phyloP scores from a whole-genome alignment of 331 rosid species.

The Phaseolus coccineus region DNA sequence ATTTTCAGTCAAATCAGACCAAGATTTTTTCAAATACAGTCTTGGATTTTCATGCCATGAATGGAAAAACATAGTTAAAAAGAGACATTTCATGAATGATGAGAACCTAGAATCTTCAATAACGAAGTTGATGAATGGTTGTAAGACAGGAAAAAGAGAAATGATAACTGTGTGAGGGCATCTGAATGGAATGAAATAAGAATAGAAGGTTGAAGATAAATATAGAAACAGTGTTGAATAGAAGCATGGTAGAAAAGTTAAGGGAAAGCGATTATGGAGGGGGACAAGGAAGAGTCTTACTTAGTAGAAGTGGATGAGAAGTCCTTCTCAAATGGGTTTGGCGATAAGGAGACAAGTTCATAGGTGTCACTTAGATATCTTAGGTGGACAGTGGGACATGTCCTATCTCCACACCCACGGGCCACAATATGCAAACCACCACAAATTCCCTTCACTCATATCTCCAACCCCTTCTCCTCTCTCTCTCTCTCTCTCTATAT shows the following conservation, averaged over 20 bases:
- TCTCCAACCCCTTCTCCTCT: constrained; percentile 34
- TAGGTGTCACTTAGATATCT: constrained; percentile 54
- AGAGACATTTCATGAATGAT: too few species aligned
- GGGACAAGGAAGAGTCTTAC: constrained; percentile 49
- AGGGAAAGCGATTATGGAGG: constrained; percentile 12
- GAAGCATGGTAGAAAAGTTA: not conserved
- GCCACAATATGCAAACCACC: constrained; percentile 65
- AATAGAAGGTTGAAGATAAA: not conserved
- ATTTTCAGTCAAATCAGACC: too few species aligned
- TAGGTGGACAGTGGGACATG: constrained; percentile 49
- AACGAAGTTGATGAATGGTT: too few species aligned
- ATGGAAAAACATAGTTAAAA: too few species aligned
- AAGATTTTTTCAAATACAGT: too few species aligned
- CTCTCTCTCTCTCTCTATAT: not conserved
- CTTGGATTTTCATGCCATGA: too few species aligned
- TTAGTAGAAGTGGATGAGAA: constrained; percentile 50
- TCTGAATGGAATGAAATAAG: not conserved
- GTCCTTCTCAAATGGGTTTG: constrained; percentile 59
- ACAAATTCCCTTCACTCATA: constrained; percentile 55
- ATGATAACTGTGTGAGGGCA: not conserved
- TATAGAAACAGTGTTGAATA: not conserved
- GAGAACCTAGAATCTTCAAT: too few species aligned
- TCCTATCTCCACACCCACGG: constrained; percentile 47
- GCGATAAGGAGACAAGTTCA: constrained; percentile 57
- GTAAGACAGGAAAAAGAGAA: too few species aligned